phyloP scores from a whole-genome alignment of 345 rosid genomes.

The Anastatica hierochuntica region DNA sequence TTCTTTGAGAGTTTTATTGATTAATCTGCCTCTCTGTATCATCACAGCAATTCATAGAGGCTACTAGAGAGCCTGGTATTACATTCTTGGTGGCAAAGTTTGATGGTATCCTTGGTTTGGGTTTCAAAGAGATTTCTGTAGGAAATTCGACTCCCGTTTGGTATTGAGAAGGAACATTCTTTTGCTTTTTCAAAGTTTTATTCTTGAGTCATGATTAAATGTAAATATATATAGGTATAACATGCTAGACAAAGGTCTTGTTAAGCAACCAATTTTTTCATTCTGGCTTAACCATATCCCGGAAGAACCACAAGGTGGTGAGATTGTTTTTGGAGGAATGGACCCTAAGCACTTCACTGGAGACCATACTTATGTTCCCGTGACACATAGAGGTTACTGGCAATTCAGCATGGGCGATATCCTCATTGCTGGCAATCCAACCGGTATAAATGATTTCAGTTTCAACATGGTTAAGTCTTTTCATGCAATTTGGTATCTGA shows the following conservation, averaged over 20 bases:
- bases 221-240: conserved; percentile 49
- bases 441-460: conserved; percentile 42
- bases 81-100: conserved; percentile 82
- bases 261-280: conserved; percentile 74
- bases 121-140: conserved; percentile 79
- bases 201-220: background rate
- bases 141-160: conserved; percentile 79
- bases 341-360: conserved; percentile 72
- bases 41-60: conserved; percentile 77
- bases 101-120: conserved; percentile 89
- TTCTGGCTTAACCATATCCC: conserved; percentile 83
- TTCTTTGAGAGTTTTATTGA: background rate
- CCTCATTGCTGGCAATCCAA: conserved; percentile 60
- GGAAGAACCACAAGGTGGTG: conserved; percentile 71
- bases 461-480: too few relatives aligned
- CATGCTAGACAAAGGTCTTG: conserved; percentile 69
- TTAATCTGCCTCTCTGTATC: background rate
- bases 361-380: conserved; percentile 82
- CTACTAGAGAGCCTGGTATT: conserved; percentile 77
- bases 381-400: conserved; percentile 89
- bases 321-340: conserved; percentile 81
- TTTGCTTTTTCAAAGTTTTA: background rate
- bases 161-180: too few relatives aligned
- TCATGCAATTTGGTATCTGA: too few relatives aligned
- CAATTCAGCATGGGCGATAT: conserved; percentile 93